Conservation (phyloP, 495 filamentous ascomycete genomes). For the Penicillium ucsense region DNA sequence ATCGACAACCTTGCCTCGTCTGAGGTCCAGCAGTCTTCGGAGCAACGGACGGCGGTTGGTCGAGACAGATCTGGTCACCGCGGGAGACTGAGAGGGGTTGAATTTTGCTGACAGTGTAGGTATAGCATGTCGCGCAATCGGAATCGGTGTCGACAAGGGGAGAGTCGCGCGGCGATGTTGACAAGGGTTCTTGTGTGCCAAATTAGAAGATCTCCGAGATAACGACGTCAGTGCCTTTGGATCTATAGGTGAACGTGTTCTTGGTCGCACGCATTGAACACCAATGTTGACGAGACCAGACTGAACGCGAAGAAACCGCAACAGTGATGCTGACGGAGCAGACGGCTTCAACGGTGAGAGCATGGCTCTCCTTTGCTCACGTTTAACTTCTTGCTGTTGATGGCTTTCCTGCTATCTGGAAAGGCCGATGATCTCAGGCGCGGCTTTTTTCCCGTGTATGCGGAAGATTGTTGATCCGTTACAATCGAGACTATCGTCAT, state of each 20-base stretch:
- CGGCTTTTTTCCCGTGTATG: conserved; percentile 16
- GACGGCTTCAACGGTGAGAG: conserved; percentile 29
- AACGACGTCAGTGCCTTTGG: conserved; percentile 8
- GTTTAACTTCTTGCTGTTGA: conserved; percentile 4
- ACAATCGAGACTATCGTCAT: background rate
- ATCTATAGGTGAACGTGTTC: background rate
- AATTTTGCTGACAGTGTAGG: conserved; percentile 1
- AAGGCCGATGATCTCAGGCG: conserved; percentile 11
- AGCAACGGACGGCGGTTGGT: conserved; percentile 41
- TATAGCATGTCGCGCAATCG: conserved; percentile 3
- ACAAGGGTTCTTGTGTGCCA: conserved; percentile 10
- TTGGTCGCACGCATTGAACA: conserved; percentile 16
- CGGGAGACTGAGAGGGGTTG: conserved; percentile 1
- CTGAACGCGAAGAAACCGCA: conserved; percentile 55
- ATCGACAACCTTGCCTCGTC: conserved; percentile 22
- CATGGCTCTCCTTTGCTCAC: conserved; percentile 17
- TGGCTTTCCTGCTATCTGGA: conserved; percentile 1
- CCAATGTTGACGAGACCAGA: conserved; percentile 44
- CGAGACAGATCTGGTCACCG: conserved; percentile 27
- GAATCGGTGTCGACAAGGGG: conserved; percentile 2
- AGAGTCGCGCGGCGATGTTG: conserved; percentile 4
- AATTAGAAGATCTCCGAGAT: conserved; percentile 14
- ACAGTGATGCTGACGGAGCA: conserved; percentile 48
- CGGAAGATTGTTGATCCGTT: conserved; percentile 16
- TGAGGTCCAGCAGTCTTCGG: conserved; percentile 45